Conservation (phyloP, 2,329 filamentous ascomycete species). For the Penicillium vulpinum region DNA sequence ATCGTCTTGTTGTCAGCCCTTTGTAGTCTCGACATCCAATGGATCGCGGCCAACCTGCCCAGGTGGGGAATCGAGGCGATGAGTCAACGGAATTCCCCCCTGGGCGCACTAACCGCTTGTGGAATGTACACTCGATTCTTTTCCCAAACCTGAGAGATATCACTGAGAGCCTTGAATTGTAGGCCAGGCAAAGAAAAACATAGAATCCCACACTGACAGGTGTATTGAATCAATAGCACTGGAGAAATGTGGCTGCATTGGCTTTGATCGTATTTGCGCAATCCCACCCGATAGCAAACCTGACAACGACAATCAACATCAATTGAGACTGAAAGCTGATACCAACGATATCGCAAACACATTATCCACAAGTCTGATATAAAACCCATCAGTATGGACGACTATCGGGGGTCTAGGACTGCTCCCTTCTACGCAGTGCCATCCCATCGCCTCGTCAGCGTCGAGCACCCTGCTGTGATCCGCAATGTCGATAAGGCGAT, state of each 20-base stretch:
- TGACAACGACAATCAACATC: neutral
- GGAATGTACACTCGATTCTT: constrained; percentile 14
- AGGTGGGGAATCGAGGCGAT: no score
- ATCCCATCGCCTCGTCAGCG: constrained; percentile 54
- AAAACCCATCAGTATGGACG: constrained; percentile 20
- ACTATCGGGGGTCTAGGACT: constrained; percentile 26
- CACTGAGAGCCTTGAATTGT: neutral
- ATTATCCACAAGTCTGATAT: neutral
- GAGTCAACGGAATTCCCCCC: constrained; percentile 2
- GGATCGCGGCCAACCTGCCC: no score
- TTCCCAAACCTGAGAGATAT: neutral
- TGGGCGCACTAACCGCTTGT: constrained; percentile 10
- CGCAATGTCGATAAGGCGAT: constrained; percentile 65
- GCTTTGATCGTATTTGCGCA: neutral
- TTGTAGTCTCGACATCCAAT: neutral
- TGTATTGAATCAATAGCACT: neutral
- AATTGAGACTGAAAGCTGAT: neutral
- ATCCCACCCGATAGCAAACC: neutral
- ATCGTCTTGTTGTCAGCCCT: neutral
- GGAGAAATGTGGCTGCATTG: neutral
- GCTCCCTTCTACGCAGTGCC: constrained; percentile 56
- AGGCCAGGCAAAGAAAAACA: neutral
- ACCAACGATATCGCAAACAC: constrained; percentile 2
- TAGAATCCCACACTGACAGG: neutral
- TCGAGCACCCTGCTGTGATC: constrained; percentile 68